Evolutionary conservation across 495 filamentous ascomycete species (phyloP).

Genomic region (Penicillium soppii): DNA sequence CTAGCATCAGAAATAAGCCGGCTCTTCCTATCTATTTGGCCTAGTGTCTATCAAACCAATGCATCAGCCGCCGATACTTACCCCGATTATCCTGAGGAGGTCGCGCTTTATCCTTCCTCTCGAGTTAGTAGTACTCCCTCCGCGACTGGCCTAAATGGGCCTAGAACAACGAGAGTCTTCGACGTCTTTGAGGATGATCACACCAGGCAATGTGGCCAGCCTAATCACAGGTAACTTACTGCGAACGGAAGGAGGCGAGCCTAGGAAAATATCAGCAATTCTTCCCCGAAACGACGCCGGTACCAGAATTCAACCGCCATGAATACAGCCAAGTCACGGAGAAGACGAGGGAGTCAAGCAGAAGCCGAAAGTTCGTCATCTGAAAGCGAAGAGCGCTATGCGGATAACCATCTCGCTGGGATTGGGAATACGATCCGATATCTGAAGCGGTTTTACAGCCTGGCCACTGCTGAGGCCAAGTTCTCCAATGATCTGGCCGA

Average conservation of each 20-base stretch:
- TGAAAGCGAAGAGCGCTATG: background rate
- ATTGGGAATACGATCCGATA: constrained; percentile 2
- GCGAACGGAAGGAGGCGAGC: no score
- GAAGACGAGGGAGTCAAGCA: background rate
- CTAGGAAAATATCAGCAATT: no score
- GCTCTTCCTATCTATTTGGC: background rate
- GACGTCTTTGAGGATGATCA: constrained; percentile 14
- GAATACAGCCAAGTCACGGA: background rate
- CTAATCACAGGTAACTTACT: no score
- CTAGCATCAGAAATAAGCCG: constrained; percentile 4
- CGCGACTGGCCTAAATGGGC: constrained; percentile 8
- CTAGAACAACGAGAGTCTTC: constrained; percentile 12
- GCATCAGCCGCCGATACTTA: constrained; percentile 4
- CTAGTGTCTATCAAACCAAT: background rate
- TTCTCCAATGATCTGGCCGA: background rate
- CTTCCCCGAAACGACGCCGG: background rate
- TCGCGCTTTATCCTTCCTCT: constrained; percentile 11
- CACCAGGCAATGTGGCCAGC: no score
- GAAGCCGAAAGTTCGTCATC: background rate
- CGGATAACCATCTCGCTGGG: background rate
- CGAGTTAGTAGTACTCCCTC: constrained; percentile 11
- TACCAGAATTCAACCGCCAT: background rate
- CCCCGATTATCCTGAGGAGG: constrained; percentile 12
- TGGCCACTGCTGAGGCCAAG: constrained; percentile 2
- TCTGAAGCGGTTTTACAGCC: constrained; percentile 1